Base-by-base conservation (phyloP, 2,329 filamentous ascomycete species). In the Scytalidium sp. region DNA sequence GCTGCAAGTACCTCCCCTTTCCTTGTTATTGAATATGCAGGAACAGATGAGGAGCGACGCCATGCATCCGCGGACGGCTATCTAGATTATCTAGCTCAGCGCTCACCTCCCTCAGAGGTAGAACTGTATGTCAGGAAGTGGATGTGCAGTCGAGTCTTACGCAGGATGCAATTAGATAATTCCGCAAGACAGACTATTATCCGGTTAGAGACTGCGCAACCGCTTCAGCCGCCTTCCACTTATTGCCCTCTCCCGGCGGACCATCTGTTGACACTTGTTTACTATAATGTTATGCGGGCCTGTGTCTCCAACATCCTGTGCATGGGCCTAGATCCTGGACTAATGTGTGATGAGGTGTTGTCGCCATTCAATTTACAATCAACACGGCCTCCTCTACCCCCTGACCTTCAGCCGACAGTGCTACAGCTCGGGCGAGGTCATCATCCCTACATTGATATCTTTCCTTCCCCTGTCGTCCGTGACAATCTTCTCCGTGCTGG, bases 361-460 rank as follows among this genome's bases (percentile, higher is more conserved):
- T 58, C 57, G 9, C 57, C 55, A 2, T 61, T 58, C 47, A 45
- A 36, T 17, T 46, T 36, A 13, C 6, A 19, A n/a, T 23, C 20
- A 15, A 29, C 39, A 44, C 10, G n/a, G 13, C 17, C 27, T n/a
- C 45, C 19, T 22, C 44, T 60, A 2, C 59, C 57, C 2, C 44
- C 46, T 10, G 15, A 45, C 4, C 62, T 71, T 0, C 64, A 61
- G 11, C 72, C 72, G 1, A 75, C 72, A 0, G 50, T 46, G 7
- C 19, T 73, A 3, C 73, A 76, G 47, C 53, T 56, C 19, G 58
- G 58, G 0, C 57, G 64, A 0, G 57, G 61, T 6, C 72, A 76
- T 47, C 73, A 76, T 53, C 72, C 73, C 0, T 66, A 66, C 56
- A 56, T 69, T 8, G 67, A 71, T 41, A 48, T 68, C 2, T 65